Percentiles rank a stretch among this genome's conserved stretches.
Conservation (phyloP, 345 rosid genomes). For the Syzygium jambos region DNA sequence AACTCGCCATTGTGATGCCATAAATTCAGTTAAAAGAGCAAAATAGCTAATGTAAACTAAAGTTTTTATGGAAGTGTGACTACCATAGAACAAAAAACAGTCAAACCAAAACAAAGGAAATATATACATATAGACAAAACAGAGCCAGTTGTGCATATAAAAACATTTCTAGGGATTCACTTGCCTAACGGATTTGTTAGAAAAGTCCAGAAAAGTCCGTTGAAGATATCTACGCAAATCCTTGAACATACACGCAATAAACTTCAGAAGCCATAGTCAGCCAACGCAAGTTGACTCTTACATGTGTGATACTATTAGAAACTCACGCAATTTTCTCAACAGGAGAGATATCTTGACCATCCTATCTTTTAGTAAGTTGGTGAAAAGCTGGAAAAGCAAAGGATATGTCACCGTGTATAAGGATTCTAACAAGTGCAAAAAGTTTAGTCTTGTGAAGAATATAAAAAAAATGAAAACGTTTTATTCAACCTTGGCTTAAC, state of each 20-base stretch:
- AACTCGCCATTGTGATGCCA: neutral
- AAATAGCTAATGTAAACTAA: no score
- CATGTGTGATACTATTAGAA: neutral
- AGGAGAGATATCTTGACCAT: neutral
- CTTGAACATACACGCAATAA: neutral
- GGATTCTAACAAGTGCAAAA: neutral
- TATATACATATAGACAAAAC: neutral
- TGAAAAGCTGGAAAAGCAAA: neutral
- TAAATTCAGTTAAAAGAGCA: no score
- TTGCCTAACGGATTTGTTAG: neutral
- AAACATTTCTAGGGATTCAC: neutral
- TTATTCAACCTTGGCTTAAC: neutral
- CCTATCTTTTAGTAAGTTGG: neutral
- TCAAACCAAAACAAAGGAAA: neutral
- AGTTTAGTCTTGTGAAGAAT: neutral
- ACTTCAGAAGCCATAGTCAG: neutral
- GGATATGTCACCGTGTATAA: neutral
- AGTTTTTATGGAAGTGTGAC: no score
- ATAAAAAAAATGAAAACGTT: neutral
- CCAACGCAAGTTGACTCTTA: neutral
- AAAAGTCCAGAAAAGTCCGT: neutral
- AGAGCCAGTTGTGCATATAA: neutral
- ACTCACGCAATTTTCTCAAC: neutral
- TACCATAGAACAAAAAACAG: neutral
- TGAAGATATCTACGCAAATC: neutral